These are phyloP conservation scores for Pistacia integerrima DNA, from an alignment of 345 rosid species.

Conservation along the genomic window DNA sequence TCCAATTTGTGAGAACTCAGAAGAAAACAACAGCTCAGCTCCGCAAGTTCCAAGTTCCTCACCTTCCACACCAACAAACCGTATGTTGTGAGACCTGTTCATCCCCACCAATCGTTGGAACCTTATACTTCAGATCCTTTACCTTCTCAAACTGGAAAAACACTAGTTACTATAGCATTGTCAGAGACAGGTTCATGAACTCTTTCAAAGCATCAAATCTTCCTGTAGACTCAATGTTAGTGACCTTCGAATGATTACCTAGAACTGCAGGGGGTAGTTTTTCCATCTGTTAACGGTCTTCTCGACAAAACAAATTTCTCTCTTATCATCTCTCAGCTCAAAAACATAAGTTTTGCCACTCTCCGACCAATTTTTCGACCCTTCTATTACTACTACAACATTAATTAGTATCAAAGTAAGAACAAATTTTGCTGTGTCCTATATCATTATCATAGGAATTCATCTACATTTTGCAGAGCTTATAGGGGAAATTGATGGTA, in stretches of 20 bases:
- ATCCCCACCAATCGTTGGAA: no score
- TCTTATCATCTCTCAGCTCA: constrained; percentile 18
- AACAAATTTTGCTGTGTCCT: neutral
- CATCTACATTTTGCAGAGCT: neutral
- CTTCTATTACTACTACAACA: neutral
- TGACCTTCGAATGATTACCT: constrained; percentile 49
- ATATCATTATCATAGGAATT: neutral
- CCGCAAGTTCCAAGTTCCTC: constrained; percentile 14
- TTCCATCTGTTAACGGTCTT: constrained; percentile 42
- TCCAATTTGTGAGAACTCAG: constrained; percentile 51
- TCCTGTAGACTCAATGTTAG: constrained; percentile 57
- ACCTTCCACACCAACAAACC: no score
- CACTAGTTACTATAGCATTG: constrained; percentile 26
- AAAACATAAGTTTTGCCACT: neutral
- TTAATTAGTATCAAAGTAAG: neutral
- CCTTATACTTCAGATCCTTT: no score
- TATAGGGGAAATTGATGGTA: neutral
- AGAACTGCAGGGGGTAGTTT: constrained; percentile 43
- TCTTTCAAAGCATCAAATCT: constrained; percentile 31
- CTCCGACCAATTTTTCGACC: neutral
- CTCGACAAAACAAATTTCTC: constrained; percentile 47
- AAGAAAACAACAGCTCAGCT: constrained; percentile 37
- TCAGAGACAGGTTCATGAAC: constrained; percentile 27
- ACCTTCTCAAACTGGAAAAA: no score
- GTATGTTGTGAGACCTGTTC: no score